Percentiles rank a stretch among this genome's conserved stretches.
These are phyloP conservation scores for Sclerotinia sclerotiorum DNA, from an alignment of 2,329 filamentous ascomycete species.

Conservation along the genomic window DNA sequence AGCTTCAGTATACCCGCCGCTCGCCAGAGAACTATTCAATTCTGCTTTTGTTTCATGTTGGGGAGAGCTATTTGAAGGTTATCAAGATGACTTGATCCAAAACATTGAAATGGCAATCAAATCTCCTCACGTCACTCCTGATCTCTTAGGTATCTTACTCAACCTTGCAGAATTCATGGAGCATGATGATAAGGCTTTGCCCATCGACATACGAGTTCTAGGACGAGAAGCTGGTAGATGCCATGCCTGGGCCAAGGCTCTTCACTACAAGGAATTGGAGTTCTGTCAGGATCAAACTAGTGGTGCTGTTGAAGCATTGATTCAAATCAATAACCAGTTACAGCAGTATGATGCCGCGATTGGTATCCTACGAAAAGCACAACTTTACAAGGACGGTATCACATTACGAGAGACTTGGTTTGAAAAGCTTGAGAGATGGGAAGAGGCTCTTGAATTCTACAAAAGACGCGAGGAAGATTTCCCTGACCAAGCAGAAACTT, in stretches of 20 bases:
- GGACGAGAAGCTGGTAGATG: constrained; percentile 95
- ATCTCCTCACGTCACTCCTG: constrained; percentile 91
- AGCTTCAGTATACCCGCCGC: constrained; percentile 84
- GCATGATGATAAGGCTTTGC: constrained; percentile 96
- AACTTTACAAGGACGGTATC: constrained; percentile 89
- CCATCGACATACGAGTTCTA: constrained; percentile 92
- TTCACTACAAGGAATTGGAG: constrained; percentile 98
- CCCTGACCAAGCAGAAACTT: constrained; percentile 76
- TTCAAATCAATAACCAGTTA: constrained; percentile 98
- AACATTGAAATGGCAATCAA: constrained; percentile 96
- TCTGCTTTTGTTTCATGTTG: constrained; percentile 98
- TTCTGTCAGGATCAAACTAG: constrained; percentile 97
- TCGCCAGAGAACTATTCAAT: constrained; percentile 94
- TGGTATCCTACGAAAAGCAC: constrained; percentile 92
- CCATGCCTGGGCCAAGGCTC: constrained; percentile 94
- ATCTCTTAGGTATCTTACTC: constrained; percentile 88
- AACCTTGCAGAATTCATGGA: constrained; percentile 99
- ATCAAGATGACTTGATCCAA: constrained; percentile 92
- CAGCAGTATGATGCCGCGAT: constrained; percentile 99
- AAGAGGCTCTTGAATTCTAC: constrained; percentile 91
- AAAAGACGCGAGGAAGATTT: constrained; percentile 78
- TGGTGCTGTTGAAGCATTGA: constrained; percentile 91
- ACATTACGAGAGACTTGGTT: constrained; percentile 98
- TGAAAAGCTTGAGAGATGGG: constrained; percentile 97
- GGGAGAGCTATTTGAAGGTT: constrained; percentile 96